phyloP scores from a whole-genome alignment of 495 filamentous ascomycete species.

The Podospora didyma region DNA sequence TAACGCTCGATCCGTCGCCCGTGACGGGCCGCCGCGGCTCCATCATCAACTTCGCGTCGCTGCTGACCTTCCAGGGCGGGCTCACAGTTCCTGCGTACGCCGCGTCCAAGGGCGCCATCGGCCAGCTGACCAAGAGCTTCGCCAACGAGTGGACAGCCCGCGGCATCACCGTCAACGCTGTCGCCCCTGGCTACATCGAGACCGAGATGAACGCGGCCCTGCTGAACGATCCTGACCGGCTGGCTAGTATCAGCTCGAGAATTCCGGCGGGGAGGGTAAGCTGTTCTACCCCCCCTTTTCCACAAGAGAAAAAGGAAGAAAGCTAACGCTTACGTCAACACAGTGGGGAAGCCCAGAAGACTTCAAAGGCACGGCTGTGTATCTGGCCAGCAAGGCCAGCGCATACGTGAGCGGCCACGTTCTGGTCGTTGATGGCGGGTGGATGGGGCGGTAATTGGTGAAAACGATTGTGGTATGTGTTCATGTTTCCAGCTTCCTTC shows the following conservation, averaged over 20 bases:
- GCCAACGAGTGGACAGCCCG: slow-evolving; percentile 80
- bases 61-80: slow-evolving; percentile 88
- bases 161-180: slow-evolving; percentile 77
- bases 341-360: slow-evolving; percentile 82
- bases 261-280: slow-evolving; percentile 70
- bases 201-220: slow-evolving; percentile 92
- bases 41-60: slow-evolving; percentile 82
- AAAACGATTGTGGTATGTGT: background rate
- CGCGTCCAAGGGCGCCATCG: slow-evolving; percentile 81
- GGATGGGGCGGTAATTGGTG: slow-evolving; percentile 74
- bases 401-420: slow-evolving; percentile 79
- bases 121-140: slow-evolving; percentile 82
- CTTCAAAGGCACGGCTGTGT: slow-evolving; percentile 82
- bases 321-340: background rate
- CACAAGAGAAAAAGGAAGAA: background rate
- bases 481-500: slow-evolving; percentile 12
- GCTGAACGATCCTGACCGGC: slow-evolving; percentile 64
- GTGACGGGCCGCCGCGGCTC: slow-evolving; percentile 59
- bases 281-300: background rate
- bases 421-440: slow-evolving; percentile 83
- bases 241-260: slow-evolving; percentile 69
- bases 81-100: slow-evolving; percentile 89
- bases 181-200: slow-evolving; percentile 77
- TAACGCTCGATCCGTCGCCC: slow-evolving; percentile 51
- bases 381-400: slow-evolving; percentile 69